These are phyloP conservation scores for Stellera chamaejasme DNA, from an alignment of 345 rosid genomes.

Conservation along the genomic window DNA sequence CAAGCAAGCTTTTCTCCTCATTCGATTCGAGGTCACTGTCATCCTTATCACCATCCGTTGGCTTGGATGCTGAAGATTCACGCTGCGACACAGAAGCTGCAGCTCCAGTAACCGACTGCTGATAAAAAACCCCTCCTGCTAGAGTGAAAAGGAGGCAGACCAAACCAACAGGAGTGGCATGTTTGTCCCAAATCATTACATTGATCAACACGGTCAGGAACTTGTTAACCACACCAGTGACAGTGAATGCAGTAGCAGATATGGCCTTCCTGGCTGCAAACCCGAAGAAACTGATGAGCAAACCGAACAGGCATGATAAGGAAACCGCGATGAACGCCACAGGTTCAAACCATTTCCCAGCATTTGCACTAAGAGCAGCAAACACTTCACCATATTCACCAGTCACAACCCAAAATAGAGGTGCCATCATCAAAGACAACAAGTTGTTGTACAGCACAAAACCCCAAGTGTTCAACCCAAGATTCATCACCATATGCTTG, in stretches of 20 bases:
- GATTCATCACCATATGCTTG: slow-evolving; percentile 90
- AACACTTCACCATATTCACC: slow-evolving; percentile 70
- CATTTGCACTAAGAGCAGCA: slow-evolving; percentile 40
- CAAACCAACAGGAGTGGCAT: slow-evolving; percentile 84
- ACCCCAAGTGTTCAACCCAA: slow-evolving; percentile 97
- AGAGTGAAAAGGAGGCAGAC: slow-evolving; percentile 80
- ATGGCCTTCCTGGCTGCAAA: slow-evolving; percentile 89
- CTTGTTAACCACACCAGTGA: slow-evolving; percentile 97
- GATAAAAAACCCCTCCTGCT: slow-evolving; percentile 86
- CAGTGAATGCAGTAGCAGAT: slow-evolving; percentile 95
- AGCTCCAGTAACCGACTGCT: slow-evolving; percentile 74
- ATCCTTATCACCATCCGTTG: slow-evolving; percentile 17
- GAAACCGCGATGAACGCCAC: slow-evolving; percentile 63
- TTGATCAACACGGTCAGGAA: slow-evolving; percentile 91
- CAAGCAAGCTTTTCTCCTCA: slow-evolving; percentile 29
- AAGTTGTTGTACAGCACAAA: slow-evolving; percentile 84
- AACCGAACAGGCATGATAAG: slow-evolving; percentile 85
- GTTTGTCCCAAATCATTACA: slow-evolving; percentile 96
- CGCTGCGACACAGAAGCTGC: slow-evolving; percentile 23
- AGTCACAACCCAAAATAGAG: slow-evolving; percentile 82
- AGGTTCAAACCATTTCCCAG: slow-evolving; percentile 48
- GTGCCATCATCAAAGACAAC: slow-evolving; percentile 82
- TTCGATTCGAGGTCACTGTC: slow-evolving; percentile 30
- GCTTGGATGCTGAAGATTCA: slow-evolving; percentile 26
- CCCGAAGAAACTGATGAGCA: slow-evolving; percentile 90